Conservation (phyloP, 192 early-diverging fungal genomes). For the Coemansia sp. region DNA sequence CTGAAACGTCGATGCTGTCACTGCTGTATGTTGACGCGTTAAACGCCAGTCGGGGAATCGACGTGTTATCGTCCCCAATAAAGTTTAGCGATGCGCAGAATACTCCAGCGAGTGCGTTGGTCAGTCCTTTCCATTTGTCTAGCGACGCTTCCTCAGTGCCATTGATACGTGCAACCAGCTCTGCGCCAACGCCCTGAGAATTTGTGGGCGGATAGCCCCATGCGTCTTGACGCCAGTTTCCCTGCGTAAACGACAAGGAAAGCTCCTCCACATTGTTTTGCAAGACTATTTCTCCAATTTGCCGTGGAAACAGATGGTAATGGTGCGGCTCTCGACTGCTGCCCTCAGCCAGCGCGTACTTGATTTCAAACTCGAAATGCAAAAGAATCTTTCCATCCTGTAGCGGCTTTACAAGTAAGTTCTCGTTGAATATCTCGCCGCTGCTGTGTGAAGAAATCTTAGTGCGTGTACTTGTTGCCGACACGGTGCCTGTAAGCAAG, state of each 20-base stretch:
- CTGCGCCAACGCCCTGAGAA: conserved; percentile 74
- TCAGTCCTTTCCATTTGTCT: conserved; percentile 78
- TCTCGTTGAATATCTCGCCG: conserved; percentile 63
- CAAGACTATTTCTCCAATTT: conserved; percentile 80
- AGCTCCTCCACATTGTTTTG: conserved; percentile 75
- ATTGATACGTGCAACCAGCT: conserved; percentile 68
- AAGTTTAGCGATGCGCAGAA: conserved; percentile 98
- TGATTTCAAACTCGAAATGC: conserved; percentile 74
- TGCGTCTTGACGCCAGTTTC: conserved; percentile 75
- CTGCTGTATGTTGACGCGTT: conserved; percentile 2
- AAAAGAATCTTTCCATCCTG: conserved; percentile 78
- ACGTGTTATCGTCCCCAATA: conserved; percentile 77
- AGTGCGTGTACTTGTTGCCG: not conserved
- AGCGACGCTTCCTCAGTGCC: conserved; percentile 49
- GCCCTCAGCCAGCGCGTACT: conserved; percentile 20
- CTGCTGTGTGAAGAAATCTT: not conserved
- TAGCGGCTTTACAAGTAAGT: conserved; percentile 69
- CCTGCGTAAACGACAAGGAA: conserved; percentile 88
- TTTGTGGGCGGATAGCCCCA: conserved; percentile 66
- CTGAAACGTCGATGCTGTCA: not conserved
- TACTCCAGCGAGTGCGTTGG: conserved; percentile 88
- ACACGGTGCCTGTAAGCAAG: not conserved
- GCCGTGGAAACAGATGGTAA: conserved; percentile 80
- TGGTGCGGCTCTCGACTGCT: conserved; percentile 55
- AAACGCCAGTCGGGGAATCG: conserved; percentile 57